These are phyloP conservation scores for Orychophragmus violaceus DNA, from an alignment of 345 rosid genomes.

Conservation along the genomic window DNA sequence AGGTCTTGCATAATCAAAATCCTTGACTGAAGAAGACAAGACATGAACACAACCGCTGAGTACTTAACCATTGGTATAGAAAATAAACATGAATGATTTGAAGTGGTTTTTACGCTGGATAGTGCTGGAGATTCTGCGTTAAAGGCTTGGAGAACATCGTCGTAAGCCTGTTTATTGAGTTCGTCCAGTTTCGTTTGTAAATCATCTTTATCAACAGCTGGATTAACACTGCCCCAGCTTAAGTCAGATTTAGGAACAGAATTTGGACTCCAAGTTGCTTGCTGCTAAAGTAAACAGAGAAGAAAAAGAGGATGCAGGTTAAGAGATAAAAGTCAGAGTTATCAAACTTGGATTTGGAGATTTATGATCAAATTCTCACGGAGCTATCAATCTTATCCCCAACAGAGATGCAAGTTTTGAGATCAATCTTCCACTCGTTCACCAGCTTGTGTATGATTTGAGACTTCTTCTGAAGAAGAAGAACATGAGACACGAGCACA, in stretches of 20 bases:
- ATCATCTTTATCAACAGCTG: no score
- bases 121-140: not conserved
- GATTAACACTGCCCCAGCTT: no score
- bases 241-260: no score
- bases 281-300: not conserved
- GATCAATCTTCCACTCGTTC: not conserved
- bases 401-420: not conserved
- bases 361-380: not conserved
- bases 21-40: slow-evolving; percentile 10
- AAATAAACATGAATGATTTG: not conserved
- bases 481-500: not conserved
- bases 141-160: not conserved
- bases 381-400: not conserved
- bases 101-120: not conserved
- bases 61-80: not conserved
- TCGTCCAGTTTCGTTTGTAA: not conserved
- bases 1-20: not conserved
- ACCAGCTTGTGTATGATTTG: no score
- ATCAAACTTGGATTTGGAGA: not conserved
- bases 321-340: not conserved
- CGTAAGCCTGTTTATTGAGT: not conserved
- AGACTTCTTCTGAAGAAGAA: no score
- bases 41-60: not conserved
- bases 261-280: not conserved
- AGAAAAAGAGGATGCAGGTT: not conserved